These are phyloP conservation scores for Phallus indusiatus DNA, from an alignment of 768 basidiomycete genomes.

Conservation along the genomic window DNA sequence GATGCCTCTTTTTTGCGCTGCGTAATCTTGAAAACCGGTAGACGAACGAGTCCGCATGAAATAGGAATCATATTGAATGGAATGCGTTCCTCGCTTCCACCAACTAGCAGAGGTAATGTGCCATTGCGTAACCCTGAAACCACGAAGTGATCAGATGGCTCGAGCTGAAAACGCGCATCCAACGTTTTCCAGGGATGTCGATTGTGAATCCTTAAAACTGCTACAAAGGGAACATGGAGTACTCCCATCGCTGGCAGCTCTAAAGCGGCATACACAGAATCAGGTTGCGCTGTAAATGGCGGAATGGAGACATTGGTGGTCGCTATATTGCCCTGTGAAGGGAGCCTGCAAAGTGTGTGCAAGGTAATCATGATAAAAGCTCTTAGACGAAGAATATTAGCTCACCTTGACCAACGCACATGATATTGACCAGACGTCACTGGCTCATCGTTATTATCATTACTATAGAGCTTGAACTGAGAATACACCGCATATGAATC, in stretches of 20 bases:
- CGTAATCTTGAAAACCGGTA: conserved; percentile 55
- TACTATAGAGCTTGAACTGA: conserved; percentile 38
- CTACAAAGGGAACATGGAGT: conserved; percentile 50
- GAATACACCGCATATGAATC: conserved; percentile 56
- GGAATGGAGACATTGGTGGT: conserved; percentile 54
- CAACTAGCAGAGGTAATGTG: conserved; percentile 61
- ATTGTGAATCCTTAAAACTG: conserved; percentile 58
- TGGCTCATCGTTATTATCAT: conserved; percentile 26
- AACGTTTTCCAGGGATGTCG: conserved; percentile 53
- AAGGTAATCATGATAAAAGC: background rate
- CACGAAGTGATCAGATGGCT: conserved; percentile 70
- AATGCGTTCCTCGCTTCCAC: conserved; percentile 57
- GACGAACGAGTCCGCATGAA: conserved; percentile 57
- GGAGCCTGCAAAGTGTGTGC: background rate
- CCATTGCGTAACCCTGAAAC: conserved; percentile 66
- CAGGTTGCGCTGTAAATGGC: conserved; percentile 45
- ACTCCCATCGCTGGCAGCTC: conserved; percentile 50
- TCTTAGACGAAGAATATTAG: conserved; percentile 3
- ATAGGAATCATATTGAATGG: conserved; percentile 64
- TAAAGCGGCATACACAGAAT: conserved; percentile 58
- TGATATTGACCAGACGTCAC: conserved; percentile 49
- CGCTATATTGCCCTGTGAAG: conserved; percentile 16
- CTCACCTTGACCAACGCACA: conserved; percentile 57
- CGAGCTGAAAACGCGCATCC: conserved; percentile 62
- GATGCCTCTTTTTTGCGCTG: conserved; percentile 33